A percentile compares a stretch with the other conserved stretches of the same genome.
These are phyloP conservation scores for Phytopythium boreale DNA, from an alignment of 352 stramenopile genomes.

Conservation along the genomic window DNA sequence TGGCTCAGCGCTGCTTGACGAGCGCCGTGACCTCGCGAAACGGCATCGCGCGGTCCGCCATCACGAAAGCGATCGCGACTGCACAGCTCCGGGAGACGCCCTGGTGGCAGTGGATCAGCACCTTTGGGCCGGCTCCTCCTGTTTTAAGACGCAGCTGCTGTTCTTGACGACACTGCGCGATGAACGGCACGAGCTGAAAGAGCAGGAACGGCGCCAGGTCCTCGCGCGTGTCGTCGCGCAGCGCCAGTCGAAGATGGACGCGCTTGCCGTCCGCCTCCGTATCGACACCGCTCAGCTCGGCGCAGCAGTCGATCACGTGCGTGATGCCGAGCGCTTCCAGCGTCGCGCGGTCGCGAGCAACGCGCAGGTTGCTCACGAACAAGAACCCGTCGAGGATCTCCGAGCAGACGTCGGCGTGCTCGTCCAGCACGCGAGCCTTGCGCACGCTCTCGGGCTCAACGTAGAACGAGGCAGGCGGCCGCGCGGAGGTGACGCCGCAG, in stretches of 20 bases:
- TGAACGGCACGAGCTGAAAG: constrained; percentile 37
- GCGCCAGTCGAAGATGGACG: constrained; percentile 27
- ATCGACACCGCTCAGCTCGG: constrained; percentile 25
- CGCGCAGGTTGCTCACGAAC: constrained; percentile 54
- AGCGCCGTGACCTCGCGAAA: constrained; percentile 31
- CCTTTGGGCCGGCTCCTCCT: constrained; percentile 9
- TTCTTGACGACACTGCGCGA: constrained; percentile 21
- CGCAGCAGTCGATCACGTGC: constrained; percentile 56
- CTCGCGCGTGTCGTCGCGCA: constrained; percentile 61
- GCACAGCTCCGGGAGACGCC: constrained; percentile 70
- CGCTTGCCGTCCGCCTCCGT: constrained; percentile 10
- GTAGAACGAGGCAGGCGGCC: constrained; percentile 16
- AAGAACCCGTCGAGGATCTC: constrained; percentile 52
- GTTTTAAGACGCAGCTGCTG: neutral
- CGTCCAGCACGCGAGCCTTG: constrained; percentile 36
- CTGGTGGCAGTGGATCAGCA: constrained; percentile 71
- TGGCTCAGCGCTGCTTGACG: constrained; percentile 43
- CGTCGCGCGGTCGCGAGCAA: constrained; percentile 26
- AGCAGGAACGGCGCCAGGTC: constrained; percentile 59
- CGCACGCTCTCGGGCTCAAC: constrained; percentile 59
- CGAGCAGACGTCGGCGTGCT: constrained; percentile 46
- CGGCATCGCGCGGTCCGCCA: constrained; percentile 28
- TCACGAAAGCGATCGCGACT: constrained; percentile 61
- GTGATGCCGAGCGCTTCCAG: constrained; percentile 43
- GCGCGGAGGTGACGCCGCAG: neutral